Conservation (phyloP, 129 eudicot genomes). For the Smallanthus sonchifolius region DNA sequence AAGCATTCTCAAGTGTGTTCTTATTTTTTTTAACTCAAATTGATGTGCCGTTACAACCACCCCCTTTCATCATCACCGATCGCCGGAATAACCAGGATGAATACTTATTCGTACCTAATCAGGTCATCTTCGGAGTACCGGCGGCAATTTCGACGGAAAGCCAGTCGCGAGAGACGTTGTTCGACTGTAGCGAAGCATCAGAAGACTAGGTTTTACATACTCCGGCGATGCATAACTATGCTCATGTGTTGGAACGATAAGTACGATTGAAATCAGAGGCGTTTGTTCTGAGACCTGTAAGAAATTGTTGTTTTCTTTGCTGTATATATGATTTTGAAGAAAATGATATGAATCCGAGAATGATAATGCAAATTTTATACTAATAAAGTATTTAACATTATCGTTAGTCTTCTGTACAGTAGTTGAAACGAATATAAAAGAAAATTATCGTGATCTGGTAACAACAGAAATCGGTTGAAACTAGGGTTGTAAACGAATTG, state of each 20-base stretch:
- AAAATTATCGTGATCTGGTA: too few species aligned
- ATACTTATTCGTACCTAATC: constrained; percentile 29
- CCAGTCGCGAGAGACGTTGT: constrained; percentile 33
- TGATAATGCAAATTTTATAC: background rate
- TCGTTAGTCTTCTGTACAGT: too few species aligned
- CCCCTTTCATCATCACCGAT: background rate
- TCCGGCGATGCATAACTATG: constrained; percentile 56
- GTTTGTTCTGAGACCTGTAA: background rate
- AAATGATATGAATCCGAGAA: background rate
- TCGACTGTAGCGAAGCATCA: constrained; percentile 42
- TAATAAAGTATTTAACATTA: too few species aligned
- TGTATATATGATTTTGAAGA: background rate
- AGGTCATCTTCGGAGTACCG: constrained; percentile 31
- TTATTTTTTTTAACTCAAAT: background rate
- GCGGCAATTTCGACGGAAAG: constrained; percentile 29
- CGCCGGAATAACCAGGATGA: constrained; percentile 14
- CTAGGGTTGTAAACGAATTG: too few species aligned
- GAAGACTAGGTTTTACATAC: constrained; percentile 51
- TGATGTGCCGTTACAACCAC: background rate
- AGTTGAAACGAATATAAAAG: too few species aligned
- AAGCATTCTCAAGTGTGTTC: background rate
- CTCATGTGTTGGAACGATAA: constrained; percentile 56
- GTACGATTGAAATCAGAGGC: constrained; percentile 7
- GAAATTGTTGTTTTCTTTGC: background rate
- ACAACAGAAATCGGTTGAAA: too few species aligned